These are phyloP conservation scores for Sophora flavescens DNA, from an alignment of 306 rosid genomes.

Conservation along the genomic window DNA sequence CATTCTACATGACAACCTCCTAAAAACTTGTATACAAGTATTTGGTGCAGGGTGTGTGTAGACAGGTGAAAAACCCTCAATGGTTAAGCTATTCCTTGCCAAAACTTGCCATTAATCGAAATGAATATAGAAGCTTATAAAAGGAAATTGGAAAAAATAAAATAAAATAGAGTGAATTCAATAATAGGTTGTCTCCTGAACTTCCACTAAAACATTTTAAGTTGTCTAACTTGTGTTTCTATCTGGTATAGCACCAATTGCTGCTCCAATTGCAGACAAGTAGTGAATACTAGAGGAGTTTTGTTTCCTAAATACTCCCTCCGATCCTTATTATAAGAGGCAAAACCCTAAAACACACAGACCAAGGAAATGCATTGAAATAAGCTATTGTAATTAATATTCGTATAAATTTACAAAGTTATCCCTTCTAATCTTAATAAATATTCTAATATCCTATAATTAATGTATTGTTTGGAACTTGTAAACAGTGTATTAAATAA, in stretches of 20 bases:
- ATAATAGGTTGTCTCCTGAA: slow-evolving; percentile 14
- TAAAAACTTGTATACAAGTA: background rate
- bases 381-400: too few relatives aligned
- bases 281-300: slow-evolving; percentile 3
- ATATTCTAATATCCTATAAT: too few relatives aligned
- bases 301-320: background rate
- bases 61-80: slow-evolving; percentile 26
- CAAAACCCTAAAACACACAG: too few relatives aligned
- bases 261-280: slow-evolving; percentile 1
- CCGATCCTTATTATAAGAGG: too few relatives aligned
- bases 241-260: slow-evolving; percentile 17
- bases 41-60: background rate
- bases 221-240: slow-evolving; percentile 14
- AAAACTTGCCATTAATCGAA: slow-evolving; percentile 3
- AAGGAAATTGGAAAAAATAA: slow-evolving; percentile 5
- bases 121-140: background rate
- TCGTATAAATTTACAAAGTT: too few relatives aligned
- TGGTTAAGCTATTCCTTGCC: slow-evolving; percentile 10
- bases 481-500: too few relatives aligned
- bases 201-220: background rate
- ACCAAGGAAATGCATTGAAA: too few relatives aligned
- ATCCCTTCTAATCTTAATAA: too few relatives aligned
- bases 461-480: too few relatives aligned
- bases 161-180: background rate
- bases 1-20: slow-evolving; percentile 3